phyloP scores from a whole-genome alignment of 2,329 filamentous ascomycete genomes.

The Penicillium italicum region DNA sequence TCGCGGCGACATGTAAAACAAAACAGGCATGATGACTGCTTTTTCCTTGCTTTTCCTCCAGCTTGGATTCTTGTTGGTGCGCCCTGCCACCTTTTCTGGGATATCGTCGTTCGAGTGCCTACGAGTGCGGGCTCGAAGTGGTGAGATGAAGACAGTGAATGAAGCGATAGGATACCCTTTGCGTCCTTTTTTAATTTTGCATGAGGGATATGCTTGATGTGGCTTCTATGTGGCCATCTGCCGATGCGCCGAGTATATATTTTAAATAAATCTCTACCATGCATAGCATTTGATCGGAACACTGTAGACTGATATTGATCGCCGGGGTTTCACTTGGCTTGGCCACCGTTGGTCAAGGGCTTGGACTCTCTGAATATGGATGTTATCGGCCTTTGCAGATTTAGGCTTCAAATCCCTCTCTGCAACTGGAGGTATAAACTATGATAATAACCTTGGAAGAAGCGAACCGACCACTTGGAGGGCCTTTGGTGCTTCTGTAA shows the following conservation, averaged over 20 bases:
- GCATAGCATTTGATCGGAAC: neutral
- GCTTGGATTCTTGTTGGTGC: neutral
- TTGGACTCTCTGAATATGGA: too few species aligned
- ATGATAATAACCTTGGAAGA: too few species aligned
- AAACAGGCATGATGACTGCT: neutral
- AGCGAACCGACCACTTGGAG: too few species aligned
- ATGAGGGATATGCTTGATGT: neutral
- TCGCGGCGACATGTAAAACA: slow-evolving; percentile 34
- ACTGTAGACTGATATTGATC: neutral
- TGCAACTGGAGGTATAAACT: too few species aligned
- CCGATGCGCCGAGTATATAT: slow-evolving; percentile 8
- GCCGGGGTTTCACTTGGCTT: too few species aligned
- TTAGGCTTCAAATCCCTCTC: too few species aligned
- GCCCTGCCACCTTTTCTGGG: neutral
- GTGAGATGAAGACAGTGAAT: neutral
- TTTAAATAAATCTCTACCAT: neutral
- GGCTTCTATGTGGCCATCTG: neutral
- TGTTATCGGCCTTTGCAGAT: too few species aligned
- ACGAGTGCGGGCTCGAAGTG: neutral
- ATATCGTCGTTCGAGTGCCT: neutral
- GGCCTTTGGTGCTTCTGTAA: too few species aligned
- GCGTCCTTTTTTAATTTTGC: neutral
- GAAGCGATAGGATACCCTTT: slow-evolving; percentile 1
- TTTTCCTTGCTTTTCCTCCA: neutral
- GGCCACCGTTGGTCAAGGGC: too few species aligned